Evolutionary conservation across 2,329 filamentous ascomycete genomes (phyloP), one percentile per base, ranked within the genome.

Genomic region (Cercospora sojina): DNA sequence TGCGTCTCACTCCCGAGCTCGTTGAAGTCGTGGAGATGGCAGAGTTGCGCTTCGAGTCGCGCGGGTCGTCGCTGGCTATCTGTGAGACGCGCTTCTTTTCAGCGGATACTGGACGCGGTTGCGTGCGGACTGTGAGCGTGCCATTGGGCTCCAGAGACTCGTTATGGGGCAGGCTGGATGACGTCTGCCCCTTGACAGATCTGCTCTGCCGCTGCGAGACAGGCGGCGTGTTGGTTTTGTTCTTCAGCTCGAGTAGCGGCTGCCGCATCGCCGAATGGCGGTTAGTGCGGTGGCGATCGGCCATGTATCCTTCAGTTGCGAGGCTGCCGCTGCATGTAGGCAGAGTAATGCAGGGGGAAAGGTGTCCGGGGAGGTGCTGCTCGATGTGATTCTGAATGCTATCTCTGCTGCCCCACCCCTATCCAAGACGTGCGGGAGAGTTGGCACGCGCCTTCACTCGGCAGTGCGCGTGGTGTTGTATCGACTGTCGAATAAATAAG

Each of bases 1-100:
- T 83, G 5, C 83, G 81, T 62, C 74, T 77, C 62, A 82, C 83
- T 29, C 75, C 76, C 3, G 82, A 84, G 3, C 83, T 85, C 58
- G 83, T 80, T 5, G 86, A 88, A 0, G 82, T 79, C 2, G 83
- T 85, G 0, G 87, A 88, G 41, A 86, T 80, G 5, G 83, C 80
- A 0, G 85, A 83, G 71, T 82, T 77, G 57, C 82, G 80, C 72
- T 87, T 87, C 25, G 81, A 83, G 20, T 83, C 80, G 13, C 79
- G 77, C 25, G 81, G 77, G 13, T 85, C 81, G 9, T 80, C 78
- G 31, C 80, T 79, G 3, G 73, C 68, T 13, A 84, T 81, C 16
- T 83, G 82, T 3, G 85, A 85, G 7, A 87, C 73, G 29, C 83
- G 83, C 68, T 85, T 85, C 74, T 85, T 82, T 64, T 85, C 83